Evolutionary conservation across 768 basidiomycete genomes (phyloP), one percentile per base, ranked within the genome.

Genomic region (Auriscalpium orientale): DNA sequence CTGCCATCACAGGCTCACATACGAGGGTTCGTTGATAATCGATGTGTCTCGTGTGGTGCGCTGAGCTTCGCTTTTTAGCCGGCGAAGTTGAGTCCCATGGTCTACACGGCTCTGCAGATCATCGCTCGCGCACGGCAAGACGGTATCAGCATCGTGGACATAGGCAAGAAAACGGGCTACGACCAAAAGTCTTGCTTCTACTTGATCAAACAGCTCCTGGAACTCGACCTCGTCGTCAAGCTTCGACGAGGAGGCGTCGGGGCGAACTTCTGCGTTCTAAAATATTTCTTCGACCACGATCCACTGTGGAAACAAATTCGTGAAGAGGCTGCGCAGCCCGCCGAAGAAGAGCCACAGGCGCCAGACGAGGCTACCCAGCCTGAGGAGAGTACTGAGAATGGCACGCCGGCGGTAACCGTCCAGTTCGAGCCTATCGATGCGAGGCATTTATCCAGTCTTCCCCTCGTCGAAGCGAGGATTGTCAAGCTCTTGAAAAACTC

Each of bases 101-200:
- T 93, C 2, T 95, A 92, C 67, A 81, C 83, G 15, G 83, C 86
- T 6, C 78, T 95, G 13, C 91, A 94, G 66, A 75, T 91, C 46
- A 83, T 95, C 61, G 86, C 90, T n/a, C 79, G 89, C 38, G 89
- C 87, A 3, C 74, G 91, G 57, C 86, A 89, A 56, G 72, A 78
- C 18, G 92, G 92, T 11, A 79, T 90, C 15, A 86, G 89, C 8
- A 84, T 89, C 47, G 81, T 92, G 12, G 80, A 88, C 35, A 76
- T 95, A 13, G 88, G 89, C 22, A 82, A 82, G 62, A 76, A 81
- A 64, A 85, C 91, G 10, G 82, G 81, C 49, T 92, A 95, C 64
- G 91, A 93, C 65, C 89, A 90, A 66, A 94, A 93, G 70, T 88
- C 89, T 1, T 90, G 90, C 60, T 91, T 90, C 67, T 94, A 95